Evolutionary conservation across 1,139 yeast genomes (phyloP), one percentile per base, ranked within the genome.

Genomic region (Hemisphaericaspora lyxosophila): DNA sequence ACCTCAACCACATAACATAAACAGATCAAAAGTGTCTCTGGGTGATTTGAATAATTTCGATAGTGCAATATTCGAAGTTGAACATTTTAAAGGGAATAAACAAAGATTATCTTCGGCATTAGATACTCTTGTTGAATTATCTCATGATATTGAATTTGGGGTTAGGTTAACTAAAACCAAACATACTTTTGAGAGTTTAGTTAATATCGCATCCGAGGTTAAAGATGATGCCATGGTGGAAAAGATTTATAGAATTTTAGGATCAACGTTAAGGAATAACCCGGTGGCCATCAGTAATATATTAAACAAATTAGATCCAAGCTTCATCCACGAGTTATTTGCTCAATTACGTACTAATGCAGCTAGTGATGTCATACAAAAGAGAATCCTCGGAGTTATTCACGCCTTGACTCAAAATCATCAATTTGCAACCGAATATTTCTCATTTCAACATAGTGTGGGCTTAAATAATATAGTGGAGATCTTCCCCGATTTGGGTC

Each of bases 81-180:
- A 49, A 7, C 30, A 36, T 7, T 43, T 38, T 22, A 46, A 41
- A 6, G 29, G 33, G 9, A 51, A 51, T 35, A 22, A 32, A 3
- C 41, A 38, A 9, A 41, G 54, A 22, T 49, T 66, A 33, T 30
- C 47, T 9, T 31, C 38, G 4, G 64, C 76, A 0, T 60, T 83
- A 30, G 78, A 76, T 17, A 59, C 64, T 0, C 56, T 85, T 41
- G 70, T 70, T 7, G 90, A 85, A 7, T 61, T 76, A 46, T 73
- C 84, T 31, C 87, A 84, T 49, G 90, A 83, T 47, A 55, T 75
- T 18, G 86, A 84, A 40, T 74, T 72, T 48, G 92, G 92, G 1
- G 65, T 62, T 4, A 62, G 62, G 35, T 49, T 70, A 38, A 59
- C 73, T 1, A 38, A 49, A 9, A 54, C 58, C 28, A 40, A 45